A percentile compares a stretch with the other conserved stretches of the same genome.
These are phyloP conservation scores for Casuarina cunninghamiana DNA, from an alignment of 306 rosid species.

Conservation along the genomic window DNA sequence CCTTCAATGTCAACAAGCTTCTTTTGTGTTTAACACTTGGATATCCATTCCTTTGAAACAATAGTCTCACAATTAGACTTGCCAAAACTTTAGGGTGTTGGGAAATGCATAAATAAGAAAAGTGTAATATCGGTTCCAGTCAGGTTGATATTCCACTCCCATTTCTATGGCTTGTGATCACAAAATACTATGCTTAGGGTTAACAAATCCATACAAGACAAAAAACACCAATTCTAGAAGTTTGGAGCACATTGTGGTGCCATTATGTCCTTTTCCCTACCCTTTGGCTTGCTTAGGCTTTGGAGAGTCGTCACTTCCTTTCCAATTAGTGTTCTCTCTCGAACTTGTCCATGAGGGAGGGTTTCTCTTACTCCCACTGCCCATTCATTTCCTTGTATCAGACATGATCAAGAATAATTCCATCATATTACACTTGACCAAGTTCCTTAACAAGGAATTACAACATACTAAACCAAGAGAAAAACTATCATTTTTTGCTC, in stretches of 20 bases:
- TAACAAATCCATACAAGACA: conserved; percentile 89
- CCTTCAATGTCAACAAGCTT: conserved; percentile 77
- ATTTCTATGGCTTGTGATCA: conserved; percentile 86
- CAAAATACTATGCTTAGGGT: conserved; percentile 83
- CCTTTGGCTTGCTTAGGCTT: conserved; percentile 38
- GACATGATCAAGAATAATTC: conserved; percentile 37
- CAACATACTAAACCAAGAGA: no score
- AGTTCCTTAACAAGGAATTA: no score
- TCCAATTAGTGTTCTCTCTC: conserved; percentile 34
- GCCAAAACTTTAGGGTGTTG: conserved; percentile 86
- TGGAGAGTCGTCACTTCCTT: conserved; percentile 31
- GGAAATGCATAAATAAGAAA: conserved; percentile 89
- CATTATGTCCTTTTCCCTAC: conserved; percentile 5
- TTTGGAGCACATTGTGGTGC: conserved; percentile 43
- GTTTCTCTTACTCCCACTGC: conserved; percentile 42
- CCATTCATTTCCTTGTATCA: conserved; percentile 24
- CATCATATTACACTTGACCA: no score
- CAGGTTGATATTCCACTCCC: conserved; percentile 88
- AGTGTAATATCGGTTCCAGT: conserved; percentile 81
- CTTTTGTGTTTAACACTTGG: conserved; percentile 67
- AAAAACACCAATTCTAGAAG: conserved; percentile 90
- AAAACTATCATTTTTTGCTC: no score
- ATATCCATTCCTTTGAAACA: conserved; percentile 93
- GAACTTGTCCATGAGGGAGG: conserved; percentile 71
- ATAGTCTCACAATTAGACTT: conserved; percentile 88